Evolutionary conservation across 2,329 filamentous ascomycete genomes (phyloP), one percentile per base, ranked within the genome.

Genomic region (Hypocreales sp.): DNA sequence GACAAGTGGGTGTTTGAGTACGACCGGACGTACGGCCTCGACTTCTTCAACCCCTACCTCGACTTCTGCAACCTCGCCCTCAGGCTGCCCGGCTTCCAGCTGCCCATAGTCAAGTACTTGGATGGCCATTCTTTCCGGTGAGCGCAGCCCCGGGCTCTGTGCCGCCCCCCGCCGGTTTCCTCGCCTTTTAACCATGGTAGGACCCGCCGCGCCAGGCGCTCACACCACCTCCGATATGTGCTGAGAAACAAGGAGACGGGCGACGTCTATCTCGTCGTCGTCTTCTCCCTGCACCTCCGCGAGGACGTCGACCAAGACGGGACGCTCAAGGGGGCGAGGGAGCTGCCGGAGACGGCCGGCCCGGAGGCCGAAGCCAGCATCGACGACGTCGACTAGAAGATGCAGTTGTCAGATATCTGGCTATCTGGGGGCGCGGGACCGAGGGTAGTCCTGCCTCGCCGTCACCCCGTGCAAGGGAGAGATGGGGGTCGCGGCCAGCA

Each of bases 21-120:
- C 34, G 65, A 51, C 8, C 46, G 50, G 36, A 59, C 58, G 15
- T 70, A 72, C 33, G 60, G 57, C 0, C 46, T 69, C 14, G 67
- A 72, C 43, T 95, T 98, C 51, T 92, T 77, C 52, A 95, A 95
- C 48, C 79, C 80, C 2, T 94, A 92, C 52, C 53, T 98, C 24
- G 83, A 92, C 51, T 94, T 95, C 48, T 46, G 49, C 50, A 74
- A 77, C 38, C 75, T 87, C 41, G 64, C 77, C 16, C 53, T 90
- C 14, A 64, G 69, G 27, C 45, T 90, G 17, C 81, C 81, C 0
- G 77, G 79, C 1, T 81, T 84, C 40, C 70, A 70, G 8, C 52
- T 84, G 13, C 72, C 72, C 2, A 75, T 87, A 28, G 71, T 84
- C 48, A 72, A 67, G 40, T 83, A 82, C 46, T 84, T 79, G 77